Conservation (phyloP, 345 rosid genomes). For the Litchi chinensis region DNA sequence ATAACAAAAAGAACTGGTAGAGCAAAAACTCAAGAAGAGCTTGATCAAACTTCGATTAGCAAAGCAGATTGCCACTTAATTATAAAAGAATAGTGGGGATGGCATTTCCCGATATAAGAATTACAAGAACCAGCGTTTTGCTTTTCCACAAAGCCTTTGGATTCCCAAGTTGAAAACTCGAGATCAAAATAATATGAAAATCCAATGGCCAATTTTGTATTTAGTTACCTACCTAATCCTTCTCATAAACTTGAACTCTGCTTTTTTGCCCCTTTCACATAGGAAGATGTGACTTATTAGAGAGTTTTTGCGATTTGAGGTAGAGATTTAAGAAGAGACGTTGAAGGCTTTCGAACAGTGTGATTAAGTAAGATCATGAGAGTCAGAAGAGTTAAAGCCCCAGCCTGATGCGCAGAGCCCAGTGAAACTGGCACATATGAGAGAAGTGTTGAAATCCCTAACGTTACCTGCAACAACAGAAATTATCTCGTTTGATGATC, state of each 20-base stretch:
- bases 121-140: background rate
- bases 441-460: slow-evolving; percentile 86
- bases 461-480: slow-evolving; percentile 55
- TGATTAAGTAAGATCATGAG: slow-evolving; percentile 79
- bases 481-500: background rate
- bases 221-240: background rate
- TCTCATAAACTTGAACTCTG: background rate
- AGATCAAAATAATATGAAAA: background rate
- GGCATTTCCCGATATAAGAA: background rate
- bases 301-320: slow-evolving; percentile 62
- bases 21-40: too few species aligned
- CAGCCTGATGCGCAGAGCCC: slow-evolving; percentile 87
- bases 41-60: background rate
- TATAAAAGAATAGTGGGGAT: background rate
- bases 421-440: slow-evolving; percentile 86
- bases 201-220: background rate
- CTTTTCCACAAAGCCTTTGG: background rate
- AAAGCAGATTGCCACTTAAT: background rate
- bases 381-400: slow-evolving; percentile 81
- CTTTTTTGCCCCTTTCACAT: too few species aligned
- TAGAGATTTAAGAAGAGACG: slow-evolving; percentile 70
- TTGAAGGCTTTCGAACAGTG: slow-evolving; percentile 75
- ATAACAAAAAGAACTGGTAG: too few species aligned
- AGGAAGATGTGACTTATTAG: background rate
- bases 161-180: background rate